A percentile compares a stretch with the other conserved stretches of the same genome.
These are phyloP conservation scores for Globisporangium canariense DNA, from an alignment of 352 stramenopile genomes.

Conservation along the genomic window DNA sequence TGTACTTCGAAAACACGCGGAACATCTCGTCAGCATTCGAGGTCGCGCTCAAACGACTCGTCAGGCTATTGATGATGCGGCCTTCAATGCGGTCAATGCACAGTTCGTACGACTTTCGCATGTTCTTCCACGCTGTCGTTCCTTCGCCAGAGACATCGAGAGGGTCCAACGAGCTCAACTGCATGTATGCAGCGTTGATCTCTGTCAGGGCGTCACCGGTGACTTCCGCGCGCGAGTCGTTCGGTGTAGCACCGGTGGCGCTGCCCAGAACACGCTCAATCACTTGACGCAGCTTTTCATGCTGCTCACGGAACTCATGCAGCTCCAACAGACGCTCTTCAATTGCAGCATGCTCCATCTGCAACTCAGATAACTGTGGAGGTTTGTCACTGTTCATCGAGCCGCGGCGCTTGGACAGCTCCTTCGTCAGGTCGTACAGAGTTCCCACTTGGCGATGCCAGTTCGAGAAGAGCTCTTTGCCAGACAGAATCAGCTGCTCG, in stretches of 20 bases:
- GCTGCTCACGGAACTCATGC: constrained; percentile 88
- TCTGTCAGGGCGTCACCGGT: constrained; percentile 79
- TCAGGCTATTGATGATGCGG: constrained; percentile 88
- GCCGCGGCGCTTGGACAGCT: constrained; percentile 81
- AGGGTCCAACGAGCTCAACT: constrained; percentile 73
- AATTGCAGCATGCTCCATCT: constrained; percentile 84
- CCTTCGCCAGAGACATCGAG: constrained; percentile 87
- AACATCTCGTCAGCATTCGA: constrained; percentile 96
- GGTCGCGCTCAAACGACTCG: constrained; percentile 81
- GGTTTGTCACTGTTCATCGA: constrained; percentile 83
- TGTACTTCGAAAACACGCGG: constrained; percentile 97
- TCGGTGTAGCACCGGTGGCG: constrained; percentile 26
- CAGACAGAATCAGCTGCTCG: constrained; percentile 65
- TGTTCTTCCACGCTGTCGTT: constrained; percentile 75
- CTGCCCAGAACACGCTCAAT: constrained; percentile 83
- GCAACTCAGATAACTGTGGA: constrained; percentile 71
- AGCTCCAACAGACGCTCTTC: constrained; percentile 88
- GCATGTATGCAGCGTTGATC: constrained; percentile 88
- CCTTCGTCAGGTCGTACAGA: constrained; percentile 87
- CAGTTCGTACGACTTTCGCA: constrained; percentile 88
- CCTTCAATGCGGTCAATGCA: constrained; percentile 92
- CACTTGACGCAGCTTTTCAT: constrained; percentile 88
- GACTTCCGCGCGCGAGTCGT: constrained; percentile 51
- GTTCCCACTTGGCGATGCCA: constrained; percentile 80
- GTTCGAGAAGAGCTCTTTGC: constrained; percentile 83